Conservation (phyloP, 2,329 filamentous ascomycete species). For the Periconia sp. region DNA sequence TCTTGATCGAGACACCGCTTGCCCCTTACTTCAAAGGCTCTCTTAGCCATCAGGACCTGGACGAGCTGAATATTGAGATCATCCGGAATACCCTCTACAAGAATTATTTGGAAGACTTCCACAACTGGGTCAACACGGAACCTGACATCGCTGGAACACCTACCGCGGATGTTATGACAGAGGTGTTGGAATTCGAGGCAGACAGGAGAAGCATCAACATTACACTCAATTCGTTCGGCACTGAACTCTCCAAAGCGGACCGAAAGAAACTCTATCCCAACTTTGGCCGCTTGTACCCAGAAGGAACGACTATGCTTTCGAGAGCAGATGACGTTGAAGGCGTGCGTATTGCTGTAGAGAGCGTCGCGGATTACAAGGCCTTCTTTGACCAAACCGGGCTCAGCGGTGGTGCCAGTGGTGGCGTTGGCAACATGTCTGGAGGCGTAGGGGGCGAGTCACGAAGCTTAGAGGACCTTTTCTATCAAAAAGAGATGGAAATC, state of each 20-base stretch:
- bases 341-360: conserved; percentile 89
- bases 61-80: conserved; percentile 99
- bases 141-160: conserved; percentile 85
- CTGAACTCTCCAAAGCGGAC: conserved; percentile 89
- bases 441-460: conserved; percentile 79
- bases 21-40: conserved; percentile 98
- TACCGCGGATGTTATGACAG: conserved; percentile 91
- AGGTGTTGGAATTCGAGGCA: conserved; percentile 95
- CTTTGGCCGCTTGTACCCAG: conserved; percentile 89
- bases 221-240: conserved; percentile 97
- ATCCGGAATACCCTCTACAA: conserved; percentile 98
- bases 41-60: conserved; percentile 91
- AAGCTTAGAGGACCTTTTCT: conserved; percentile 96
- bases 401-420: conserved; percentile 71
- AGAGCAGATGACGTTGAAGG: conserved; percentile 93
- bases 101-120: conserved; percentile 98
- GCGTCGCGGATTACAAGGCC: conserved; percentile 87
- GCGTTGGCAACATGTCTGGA: conserved; percentile 81
- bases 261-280: conserved; percentile 94
- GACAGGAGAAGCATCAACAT: conserved; percentile 98
- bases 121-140: conserved; percentile 89
- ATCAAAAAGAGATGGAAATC: conserved; percentile 99
- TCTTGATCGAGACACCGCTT: conserved; percentile 93
- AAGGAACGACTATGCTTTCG: conserved; percentile 92
- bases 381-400: conserved; percentile 93